Base-by-base conservation (phyloP, 2,329 filamentous ascomycete species). In the Pestalotiopsis sp. region DNA sequence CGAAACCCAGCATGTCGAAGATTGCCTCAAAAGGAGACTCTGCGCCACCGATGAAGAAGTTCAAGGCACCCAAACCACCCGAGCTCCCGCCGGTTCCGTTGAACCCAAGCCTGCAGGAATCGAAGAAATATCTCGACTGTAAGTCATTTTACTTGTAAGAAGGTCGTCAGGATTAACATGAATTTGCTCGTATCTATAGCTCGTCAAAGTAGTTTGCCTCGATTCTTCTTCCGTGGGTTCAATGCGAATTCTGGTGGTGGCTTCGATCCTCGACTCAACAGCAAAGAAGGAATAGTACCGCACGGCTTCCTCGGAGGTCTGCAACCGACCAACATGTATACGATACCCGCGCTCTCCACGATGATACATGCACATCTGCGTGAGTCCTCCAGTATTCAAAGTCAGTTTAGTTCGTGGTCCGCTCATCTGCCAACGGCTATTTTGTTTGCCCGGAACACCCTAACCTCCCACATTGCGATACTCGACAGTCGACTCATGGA, bases 371-470 rank as follows among this genome's bases (percentile, higher is more conserved):
- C 9, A 3, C 62, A 65, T 9, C 62, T 65, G 20, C 5, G 22
- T 3, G 62, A 24, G 3, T n/a, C n/a, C n/a, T n/a, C n/a, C n/a
- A n/a, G n/a, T 30, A 17, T 48, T 24, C 52, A 65, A n/a, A 26
- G 44, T 11, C 22, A 17, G 6, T 65, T 65, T 26, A 65, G 44
- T 56, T 65, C 48, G 3, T 65, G 62, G 62, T 22, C 48, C 9
- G 30, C 48, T 57, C 44, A 65, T 24, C 44, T 65, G 2, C 4
- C 14, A 1, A 39, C 30, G 17, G 48, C 48, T 30, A 11, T 64
- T 14, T 0, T 0, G 4, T 17, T 64, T 48, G 9, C 17, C 14
- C 2, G 1, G n/a, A 6, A 11, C n/a, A 13, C 0, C 6, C 4
- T 3, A n/a, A 52, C 44, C 3, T 52, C 44, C 0, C 20, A 63